Base-by-base conservation (phyloP, 306 rosid genomes). In the Begonia peltatifolia region DNA sequence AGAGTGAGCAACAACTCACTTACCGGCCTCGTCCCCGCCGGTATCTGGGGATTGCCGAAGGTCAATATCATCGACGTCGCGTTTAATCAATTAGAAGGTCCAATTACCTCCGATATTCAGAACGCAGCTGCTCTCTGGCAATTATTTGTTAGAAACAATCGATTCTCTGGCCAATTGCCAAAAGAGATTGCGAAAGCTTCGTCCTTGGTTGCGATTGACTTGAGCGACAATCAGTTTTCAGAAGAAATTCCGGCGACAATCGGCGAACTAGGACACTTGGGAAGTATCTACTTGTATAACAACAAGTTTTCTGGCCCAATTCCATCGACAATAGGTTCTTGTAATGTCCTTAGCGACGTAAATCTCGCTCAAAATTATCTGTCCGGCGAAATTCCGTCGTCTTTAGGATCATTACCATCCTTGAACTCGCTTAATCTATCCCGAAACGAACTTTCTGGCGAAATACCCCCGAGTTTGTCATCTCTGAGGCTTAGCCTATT, bases 11-110 rank as follows among this genome's bases (percentile, higher is more conserved):
- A 67, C 9, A 90, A 90, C 74, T 86, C 76, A 1, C 96, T 92
- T 54, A 60, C 84, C 3, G 99, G 99, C 9, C 36, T 56, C 0
- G 60, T 92, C 13, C 96, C 99, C 0, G 38, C 83, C 0, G 69
- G 76, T 10, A 66, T 92, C 4, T 92, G 96, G 99, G 96, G 96
- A 6, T 42, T 92, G 9, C 96, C 96, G 1, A 70, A 66, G 1
- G 56, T 47, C 11, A 53, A 60, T 10, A 68, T 86, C 14, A 75
- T 92, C 41, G 96, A 92, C 51, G 54, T 92, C 9, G 76, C 61
- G 10, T 22, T 53, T 15, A 92, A 92, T 59, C 61, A 64, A 2
- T 48, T 92, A 11, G 68, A 63, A 70, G 99, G 99, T 30, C 54
- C 79, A n/a, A 55, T 92, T 3, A 42, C 79, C 11, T 52, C 75